Percentiles rank a stretch among this genome's conserved stretches.
Evolutionary conservation across 2,329 filamentous ascomycete species (phyloP).

Genomic region (Xylariaceae sp.): DNA sequence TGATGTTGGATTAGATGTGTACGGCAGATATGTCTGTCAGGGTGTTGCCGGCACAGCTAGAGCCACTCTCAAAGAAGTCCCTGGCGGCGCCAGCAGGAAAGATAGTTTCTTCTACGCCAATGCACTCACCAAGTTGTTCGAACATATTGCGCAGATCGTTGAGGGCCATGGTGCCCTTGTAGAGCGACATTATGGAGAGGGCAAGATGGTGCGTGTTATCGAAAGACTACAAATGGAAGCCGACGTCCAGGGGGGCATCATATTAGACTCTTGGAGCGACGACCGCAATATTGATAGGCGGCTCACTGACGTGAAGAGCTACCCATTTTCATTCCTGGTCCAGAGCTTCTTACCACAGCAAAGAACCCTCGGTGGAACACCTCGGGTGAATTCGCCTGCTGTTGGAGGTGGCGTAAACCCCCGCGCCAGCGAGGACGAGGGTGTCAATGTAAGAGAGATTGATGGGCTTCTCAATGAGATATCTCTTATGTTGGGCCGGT

Average conservation of each 20-base stretch:
- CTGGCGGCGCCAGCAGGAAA: constrained; percentile 55
- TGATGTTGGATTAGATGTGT: constrained; percentile 88
- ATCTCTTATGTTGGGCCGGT: constrained; percentile 85
- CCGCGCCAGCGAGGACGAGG: constrained; percentile 77
- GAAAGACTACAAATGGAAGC: constrained; percentile 90
- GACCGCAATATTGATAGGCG: constrained; percentile 80
- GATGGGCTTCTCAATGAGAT: constrained; percentile 85
- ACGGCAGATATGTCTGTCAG: constrained; percentile 92
- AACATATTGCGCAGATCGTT: constrained; percentile 95
- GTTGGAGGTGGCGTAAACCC: constrained; percentile 49
- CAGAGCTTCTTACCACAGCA: constrained; percentile 83
- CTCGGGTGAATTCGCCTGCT: constrained; percentile 74
- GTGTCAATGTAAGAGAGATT: constrained; percentile 94
- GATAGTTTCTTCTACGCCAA: constrained; percentile 91
- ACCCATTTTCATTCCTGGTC: constrained; percentile 94
- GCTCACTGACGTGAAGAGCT: constrained; percentile 93
- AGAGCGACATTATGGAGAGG: constrained; percentile 86
- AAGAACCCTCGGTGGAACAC: constrained; percentile 55
- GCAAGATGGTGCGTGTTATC: constrained; percentile 93
- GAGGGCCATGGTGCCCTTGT: constrained; percentile 88
- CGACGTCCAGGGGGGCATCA: constrained; percentile 92
- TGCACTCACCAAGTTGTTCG: constrained; percentile 85
- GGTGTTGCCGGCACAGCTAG: constrained; percentile 84
- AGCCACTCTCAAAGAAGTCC: constrained; percentile 68
- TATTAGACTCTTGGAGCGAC: constrained; percentile 93